phyloP scores from a whole-genome alignment of 2,329 filamentous ascomycete genomes.

The Aureobasidium sp. region DNA sequence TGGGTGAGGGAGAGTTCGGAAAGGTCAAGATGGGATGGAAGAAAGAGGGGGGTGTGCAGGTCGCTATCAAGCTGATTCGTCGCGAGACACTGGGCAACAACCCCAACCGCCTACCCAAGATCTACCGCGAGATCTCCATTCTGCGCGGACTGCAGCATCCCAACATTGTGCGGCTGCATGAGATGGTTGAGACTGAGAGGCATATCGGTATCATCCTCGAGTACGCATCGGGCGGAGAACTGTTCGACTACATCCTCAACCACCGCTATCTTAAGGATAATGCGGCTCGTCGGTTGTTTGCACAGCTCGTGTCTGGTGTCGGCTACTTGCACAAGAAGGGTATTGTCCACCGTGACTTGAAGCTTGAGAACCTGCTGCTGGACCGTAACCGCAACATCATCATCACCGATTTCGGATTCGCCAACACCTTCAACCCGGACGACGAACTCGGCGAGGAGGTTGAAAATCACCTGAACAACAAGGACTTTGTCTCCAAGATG shows the following conservation, averaged over 20 bases:
- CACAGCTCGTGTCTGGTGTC: slow-evolving; percentile 91
- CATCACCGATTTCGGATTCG: slow-evolving; percentile 98
- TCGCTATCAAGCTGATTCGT: slow-evolving; percentile 96
- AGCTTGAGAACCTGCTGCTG: slow-evolving; percentile 89
- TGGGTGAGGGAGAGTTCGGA: slow-evolving; percentile 96
- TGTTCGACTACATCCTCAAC: slow-evolving; percentile 97
- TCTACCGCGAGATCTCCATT: slow-evolving; percentile 94
- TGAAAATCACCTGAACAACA: slow-evolving; percentile 77
- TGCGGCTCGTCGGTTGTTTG: slow-evolving; percentile 82
- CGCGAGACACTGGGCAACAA: slow-evolving; percentile 85
- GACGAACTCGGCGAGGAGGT: slow-evolving; percentile 89
- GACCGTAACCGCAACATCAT: slow-evolving; percentile 98
- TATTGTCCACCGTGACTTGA: slow-evolving; percentile 94
- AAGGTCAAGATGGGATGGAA: slow-evolving; percentile 99
- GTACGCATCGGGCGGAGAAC: slow-evolving; percentile 93
- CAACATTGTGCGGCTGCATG: slow-evolving; percentile 93
- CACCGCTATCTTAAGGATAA: slow-evolving; percentile 95
- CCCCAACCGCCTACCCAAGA: slow-evolving; percentile 85
- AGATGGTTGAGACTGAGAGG: slow-evolving; percentile 96
- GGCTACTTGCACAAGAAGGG: slow-evolving; percentile 98
- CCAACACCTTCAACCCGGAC: slow-evolving; percentile 86
- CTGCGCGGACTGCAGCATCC: slow-evolving; percentile 81
- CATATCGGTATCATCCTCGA: slow-evolving; percentile 98
- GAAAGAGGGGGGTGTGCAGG: slow-evolving; percentile 81
- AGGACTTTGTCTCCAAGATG: slow-evolving; percentile 78